Evolutionary conservation across 2,329 filamentous ascomycete genomes (phyloP), one percentile per base, ranked within the genome.

Genomic region (Conoideocrella luteorostrata): DNA sequence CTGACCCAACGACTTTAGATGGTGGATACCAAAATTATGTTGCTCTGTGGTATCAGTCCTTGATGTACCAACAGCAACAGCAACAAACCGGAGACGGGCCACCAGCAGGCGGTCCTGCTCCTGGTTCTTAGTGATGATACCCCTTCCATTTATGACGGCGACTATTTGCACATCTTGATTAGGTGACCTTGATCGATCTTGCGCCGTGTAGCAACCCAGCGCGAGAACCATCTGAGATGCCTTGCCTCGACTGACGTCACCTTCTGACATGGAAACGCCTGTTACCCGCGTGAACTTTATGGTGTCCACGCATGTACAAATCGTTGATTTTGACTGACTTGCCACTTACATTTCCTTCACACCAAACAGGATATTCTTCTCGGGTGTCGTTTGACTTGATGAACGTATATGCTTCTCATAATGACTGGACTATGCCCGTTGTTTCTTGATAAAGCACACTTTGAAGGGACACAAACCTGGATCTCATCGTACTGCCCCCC

Each of bases 21-120:
- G 87, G 87, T 52, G 87, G 87, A 48, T 91, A 91, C 63, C 77
- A 89, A 55, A 84, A 84, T 54, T 93, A 91, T 60, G 66, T 88
- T 47, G 79, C 84, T 32, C 72, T 90, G 54, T 93, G 86, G 86
- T 90, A 88, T 67, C 82, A 86, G 58, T 85, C 84, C 23, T 56
- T 75, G 58, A 62, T 70, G 58, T 66, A 66, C 50, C 66, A 70
- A 53, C 68, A 65, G 47, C 66, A 67, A 42, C 58, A 62, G 37
- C 60, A 62, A 52, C 59, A 62, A 50, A 61, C 63, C 47, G 62
- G 65, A 48, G 57, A 65, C 53, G 63, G 62, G 47, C 51, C 64
- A 35, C 53, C 62, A 26, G 52, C 58, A 28, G 63, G 63, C 47
- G 62, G 59, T 41, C 53, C 63, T 48, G 57, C 63, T 45, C 60